A percentile compares a stretch with the other conserved stretches of the same genome.
Evolutionary conservation across 1,284 basidiomycete species (phyloP).

Genomic region (Ustilago shanxiensis): DNA sequence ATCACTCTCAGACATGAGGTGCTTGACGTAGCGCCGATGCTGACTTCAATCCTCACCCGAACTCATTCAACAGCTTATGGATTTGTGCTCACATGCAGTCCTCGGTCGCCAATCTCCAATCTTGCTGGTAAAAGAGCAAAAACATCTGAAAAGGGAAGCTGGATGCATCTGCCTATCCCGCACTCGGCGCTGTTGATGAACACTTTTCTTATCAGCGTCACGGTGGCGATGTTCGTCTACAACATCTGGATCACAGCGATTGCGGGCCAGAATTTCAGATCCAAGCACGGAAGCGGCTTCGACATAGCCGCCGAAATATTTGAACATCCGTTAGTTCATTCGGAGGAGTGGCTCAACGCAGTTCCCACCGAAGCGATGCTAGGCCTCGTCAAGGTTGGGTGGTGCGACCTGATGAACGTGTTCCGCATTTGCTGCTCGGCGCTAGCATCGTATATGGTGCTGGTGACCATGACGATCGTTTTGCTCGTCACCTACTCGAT

Average conservation of each 20-base stretch:
- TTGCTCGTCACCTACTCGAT: constrained; percentile 6
- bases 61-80: constrained; percentile 17
- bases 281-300: neutral
- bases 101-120: constrained; percentile 25
- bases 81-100: constrained; percentile 35
- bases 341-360: constrained; percentile 15
- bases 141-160: neutral
- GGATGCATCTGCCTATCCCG: constrained; percentile 20
- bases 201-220: constrained; percentile 15
- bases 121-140: neutral
- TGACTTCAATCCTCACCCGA: too few relatives aligned
- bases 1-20: too few relatives aligned
- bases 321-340: neutral
- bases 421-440: constrained; percentile 13
- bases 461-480: neutral
- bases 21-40: too few relatives aligned
- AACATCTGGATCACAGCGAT: neutral
- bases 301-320: neutral
- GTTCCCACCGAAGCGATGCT: constrained; percentile 9
- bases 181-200: constrained; percentile 29
- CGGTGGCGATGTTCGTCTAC: constrained; percentile 10
- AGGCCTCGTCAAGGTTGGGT: neutral
- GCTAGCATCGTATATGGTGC: constrained; percentile 14
- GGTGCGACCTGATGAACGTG: constrained; percentile 6
- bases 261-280: neutral